Evolutionary conservation across 2,329 filamentous ascomycete genomes (phyloP).

Genomic region (Scytalidium lignicola): DNA sequence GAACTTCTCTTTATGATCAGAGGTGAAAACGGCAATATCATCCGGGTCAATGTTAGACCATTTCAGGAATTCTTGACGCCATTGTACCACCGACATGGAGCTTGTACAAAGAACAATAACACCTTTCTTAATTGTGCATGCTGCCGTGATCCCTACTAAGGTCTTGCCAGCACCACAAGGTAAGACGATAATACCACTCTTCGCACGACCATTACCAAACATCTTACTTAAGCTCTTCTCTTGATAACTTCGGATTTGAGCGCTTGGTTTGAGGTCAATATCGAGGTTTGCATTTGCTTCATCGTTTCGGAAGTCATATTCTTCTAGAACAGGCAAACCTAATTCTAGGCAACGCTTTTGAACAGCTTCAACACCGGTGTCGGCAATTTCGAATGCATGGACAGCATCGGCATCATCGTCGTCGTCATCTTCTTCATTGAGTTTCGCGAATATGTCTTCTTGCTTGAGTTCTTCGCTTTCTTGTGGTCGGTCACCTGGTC

Average conservation of each 20-base stretch:
- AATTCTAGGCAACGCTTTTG: conserved; percentile 86
- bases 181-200: conserved; percentile 94
- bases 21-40: conserved; percentile 92
- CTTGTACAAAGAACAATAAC: conserved; percentile 93
- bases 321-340: conserved; percentile 82
- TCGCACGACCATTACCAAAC: conserved; percentile 96
- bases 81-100: conserved; percentile 96
- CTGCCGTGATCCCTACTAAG: conserved; percentile 94
- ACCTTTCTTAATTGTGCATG: conserved; percentile 96
- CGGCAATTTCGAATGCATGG: conserved; percentile 87
- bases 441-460: conserved; percentile 64
- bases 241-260: conserved; percentile 89
- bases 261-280: conserved; percentile 85
- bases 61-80: conserved; percentile 93
- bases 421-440: conserved; percentile 74
- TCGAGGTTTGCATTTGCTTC: conserved; percentile 84
- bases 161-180: conserved; percentile 97
- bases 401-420: conserved; percentile 84
- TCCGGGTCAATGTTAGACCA: conserved; percentile 98
- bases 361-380: conserved; percentile 76
- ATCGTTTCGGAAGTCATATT: conserved; percentile 96
- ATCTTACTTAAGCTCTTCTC: conserved; percentile 98
- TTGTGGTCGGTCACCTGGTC: conserved; percentile 35
- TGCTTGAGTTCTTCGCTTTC: conserved; percentile 51
- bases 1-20: conserved; percentile 83